Evolutionary conservation across 2,329 filamentous ascomycete species (phyloP).

Genomic region (Helotiales sp.): DNA sequence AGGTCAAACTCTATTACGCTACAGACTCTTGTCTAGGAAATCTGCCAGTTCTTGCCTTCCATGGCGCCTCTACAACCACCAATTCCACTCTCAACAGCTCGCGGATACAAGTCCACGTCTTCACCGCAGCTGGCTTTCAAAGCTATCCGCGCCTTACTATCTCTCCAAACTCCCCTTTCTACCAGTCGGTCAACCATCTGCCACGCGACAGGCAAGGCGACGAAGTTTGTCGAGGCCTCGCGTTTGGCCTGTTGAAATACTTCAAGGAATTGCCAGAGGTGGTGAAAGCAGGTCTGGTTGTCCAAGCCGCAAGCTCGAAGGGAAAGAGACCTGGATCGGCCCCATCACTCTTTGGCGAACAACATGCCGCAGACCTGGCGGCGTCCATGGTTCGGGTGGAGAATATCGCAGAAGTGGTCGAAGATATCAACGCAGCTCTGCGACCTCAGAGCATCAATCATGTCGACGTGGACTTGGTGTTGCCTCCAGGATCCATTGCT

Average conservation of each 20-base stretch:
- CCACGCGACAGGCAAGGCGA: conserved; percentile 95
- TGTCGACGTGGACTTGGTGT: conserved; percentile 82
- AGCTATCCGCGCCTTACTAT: conserved; percentile 90
- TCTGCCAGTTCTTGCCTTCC: conserved; percentile 84
- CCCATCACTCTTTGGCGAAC: conserved; percentile 73
- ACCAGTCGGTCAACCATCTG: conserved; percentile 84
- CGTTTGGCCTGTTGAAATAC: conserved; percentile 92
- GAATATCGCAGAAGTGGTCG: conserved; percentile 70
- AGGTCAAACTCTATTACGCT: conserved; percentile 85
- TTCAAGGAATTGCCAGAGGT: conserved; percentile 81
- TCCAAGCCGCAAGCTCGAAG: conserved; percentile 42
- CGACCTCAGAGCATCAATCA: conserved; percentile 81
- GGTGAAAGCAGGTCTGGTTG: conserved; percentile 70
- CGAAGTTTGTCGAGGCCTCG: conserved; percentile 85
- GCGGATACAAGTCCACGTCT: conserved; percentile 91
- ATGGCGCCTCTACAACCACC: conserved; percentile 85
- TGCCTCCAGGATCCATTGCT: conserved; percentile 74
- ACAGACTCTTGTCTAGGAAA: conserved; percentile 81
- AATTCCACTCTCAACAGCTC: conserved; percentile 87
- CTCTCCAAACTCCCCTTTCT: conserved; percentile 88
- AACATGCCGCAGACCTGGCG: conserved; percentile 89
- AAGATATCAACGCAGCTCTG: conserved; percentile 72
- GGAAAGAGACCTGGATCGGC: conserved; percentile 62
- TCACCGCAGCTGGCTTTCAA: conserved; percentile 83
- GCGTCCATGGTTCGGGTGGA: conserved; percentile 82